Evolutionary conservation across 257 asterid genomes (phyloP).

Genomic region (Vinca minor): DNA sequence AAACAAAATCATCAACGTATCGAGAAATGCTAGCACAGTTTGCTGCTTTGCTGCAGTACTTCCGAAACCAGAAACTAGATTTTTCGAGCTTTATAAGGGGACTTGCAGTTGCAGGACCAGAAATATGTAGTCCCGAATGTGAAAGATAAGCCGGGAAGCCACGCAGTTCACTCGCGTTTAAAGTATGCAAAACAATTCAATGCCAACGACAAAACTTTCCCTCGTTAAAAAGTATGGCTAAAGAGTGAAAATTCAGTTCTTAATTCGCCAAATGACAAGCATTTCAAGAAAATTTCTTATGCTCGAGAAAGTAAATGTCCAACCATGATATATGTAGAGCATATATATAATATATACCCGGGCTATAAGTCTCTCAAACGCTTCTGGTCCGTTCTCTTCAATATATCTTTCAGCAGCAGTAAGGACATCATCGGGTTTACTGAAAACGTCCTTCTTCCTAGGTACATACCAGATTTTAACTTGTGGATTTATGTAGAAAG

Average conservation of each 20-base stretch:
- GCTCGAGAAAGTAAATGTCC: not conserved
- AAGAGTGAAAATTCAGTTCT: not conserved
- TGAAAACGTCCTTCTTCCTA: conserved; percentile 46
- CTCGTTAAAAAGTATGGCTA: not conserved
- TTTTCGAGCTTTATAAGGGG: not conserved
- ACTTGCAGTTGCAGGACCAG: not conserved
- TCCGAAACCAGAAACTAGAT: not conserved
- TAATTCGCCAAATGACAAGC: not conserved
- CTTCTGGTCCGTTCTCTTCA: conserved; percentile 74
- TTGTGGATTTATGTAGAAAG: conserved; percentile 68
- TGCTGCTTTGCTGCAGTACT: not conserved
- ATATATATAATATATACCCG: conserved; percentile 38
- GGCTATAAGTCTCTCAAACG: conserved; percentile 71
- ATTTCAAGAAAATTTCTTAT: not conserved
- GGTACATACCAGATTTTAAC: conserved; percentile 72
- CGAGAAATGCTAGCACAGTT: not conserved
- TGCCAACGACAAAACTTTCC: not conserved
- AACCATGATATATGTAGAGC: not conserved
- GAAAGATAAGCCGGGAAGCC: not conserved
- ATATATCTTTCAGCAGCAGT: conserved; percentile 79
- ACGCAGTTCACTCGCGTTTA: not conserved
- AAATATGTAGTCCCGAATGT: not conserved
- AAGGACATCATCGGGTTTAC: conserved; percentile 63
- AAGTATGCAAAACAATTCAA: not conserved
- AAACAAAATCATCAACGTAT: not conserved